Evolutionary conservation across 768 basidiomycete genomes (phyloP), one percentile per base, ranked within the genome.

Genomic region (Psilocybe subaeruginosa): DNA sequence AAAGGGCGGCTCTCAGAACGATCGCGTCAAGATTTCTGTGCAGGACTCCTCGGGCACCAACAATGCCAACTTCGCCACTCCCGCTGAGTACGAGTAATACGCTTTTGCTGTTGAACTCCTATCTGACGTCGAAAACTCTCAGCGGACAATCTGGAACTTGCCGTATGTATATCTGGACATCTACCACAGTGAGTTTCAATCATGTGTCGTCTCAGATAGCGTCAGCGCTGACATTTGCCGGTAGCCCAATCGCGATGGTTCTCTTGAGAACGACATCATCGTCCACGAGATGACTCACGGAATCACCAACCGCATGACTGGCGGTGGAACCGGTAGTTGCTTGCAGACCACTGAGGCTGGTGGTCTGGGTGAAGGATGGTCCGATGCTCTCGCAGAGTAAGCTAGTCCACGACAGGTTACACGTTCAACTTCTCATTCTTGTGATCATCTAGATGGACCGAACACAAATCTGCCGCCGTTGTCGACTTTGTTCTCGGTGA

Each of bases 321-420:
- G 85, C 46, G 83, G 85, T 50, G 83, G 80, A 35, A 84, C 81
- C 29, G 82, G 82, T 50, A 78, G 83, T 31, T 89, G 87, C 75
- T 77, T 89, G 60, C 83, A 85, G 64, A 83, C 80, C n/a, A 77
- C 78, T n/a, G 88, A 89, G 69, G 78, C 86, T 41, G 85, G 85
- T 41, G 88, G 88, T 23, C 81, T 89, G 78, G 87, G 86, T 60
- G 88, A 90, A 78, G 79, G 85, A 19, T 89, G 87, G 86, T 84
- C 83, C 4, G 87, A 88, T 72, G 79, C 79, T 17, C 69, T 81
- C 73, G 78, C 79, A 3, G 74, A 75, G 77, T 80, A 61, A 17
- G 74, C 64, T 37, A 8, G 14, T 50, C 37, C 19, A 19, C 35
- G 31, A 33, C 5, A 58, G 9, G 8, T 16, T 41, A 23, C 8